Conservation (phyloP, 2,329 filamentous ascomycete genomes). For the Sporothrix pseudoabietina region DNA sequence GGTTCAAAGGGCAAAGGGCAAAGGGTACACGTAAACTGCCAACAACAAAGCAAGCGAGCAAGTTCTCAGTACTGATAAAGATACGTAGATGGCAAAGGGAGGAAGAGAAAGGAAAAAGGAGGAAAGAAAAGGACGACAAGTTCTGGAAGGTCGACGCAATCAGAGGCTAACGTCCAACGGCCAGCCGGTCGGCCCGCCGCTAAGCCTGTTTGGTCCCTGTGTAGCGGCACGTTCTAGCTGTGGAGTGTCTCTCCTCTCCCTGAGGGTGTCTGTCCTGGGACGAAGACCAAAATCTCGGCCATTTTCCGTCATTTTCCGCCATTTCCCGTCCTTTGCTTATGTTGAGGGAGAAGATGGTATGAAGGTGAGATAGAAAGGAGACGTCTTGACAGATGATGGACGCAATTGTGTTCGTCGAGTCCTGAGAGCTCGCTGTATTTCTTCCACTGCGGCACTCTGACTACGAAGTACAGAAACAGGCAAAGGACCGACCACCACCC, state of each 20-base stretch:
- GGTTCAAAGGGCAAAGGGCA: not conserved
- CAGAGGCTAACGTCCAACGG: not conserved
- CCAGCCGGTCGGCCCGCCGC: constrained; percentile 19
- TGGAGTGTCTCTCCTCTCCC: not conserved
- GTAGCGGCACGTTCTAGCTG: constrained; percentile 1
- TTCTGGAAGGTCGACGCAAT: not conserved
- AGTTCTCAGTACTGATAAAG: not conserved
- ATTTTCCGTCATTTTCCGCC: not conserved
- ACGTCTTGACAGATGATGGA: too few relatives aligned
- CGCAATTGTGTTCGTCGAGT: too few relatives aligned
- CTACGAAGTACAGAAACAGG: too few relatives aligned
- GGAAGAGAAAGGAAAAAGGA: not conserved
- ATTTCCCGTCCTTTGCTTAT: not conserved
- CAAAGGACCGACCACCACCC: too few relatives aligned
- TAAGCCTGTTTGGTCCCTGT: not conserved
- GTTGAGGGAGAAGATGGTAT: too few relatives aligned
- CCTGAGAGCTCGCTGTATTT: too few relatives aligned
- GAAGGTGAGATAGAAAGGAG: too few relatives aligned
- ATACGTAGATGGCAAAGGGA: not conserved
- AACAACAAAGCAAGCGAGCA: not conserved
- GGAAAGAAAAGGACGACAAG: not conserved
- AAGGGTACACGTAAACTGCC: too few relatives aligned
- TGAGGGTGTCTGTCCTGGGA: not conserved
- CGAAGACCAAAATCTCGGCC: not conserved
- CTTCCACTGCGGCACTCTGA: too few relatives aligned